Evolutionary conservation across 177 flowering plant genomes (phyloP).

Genomic region (Telopea speciosissima): DNA sequence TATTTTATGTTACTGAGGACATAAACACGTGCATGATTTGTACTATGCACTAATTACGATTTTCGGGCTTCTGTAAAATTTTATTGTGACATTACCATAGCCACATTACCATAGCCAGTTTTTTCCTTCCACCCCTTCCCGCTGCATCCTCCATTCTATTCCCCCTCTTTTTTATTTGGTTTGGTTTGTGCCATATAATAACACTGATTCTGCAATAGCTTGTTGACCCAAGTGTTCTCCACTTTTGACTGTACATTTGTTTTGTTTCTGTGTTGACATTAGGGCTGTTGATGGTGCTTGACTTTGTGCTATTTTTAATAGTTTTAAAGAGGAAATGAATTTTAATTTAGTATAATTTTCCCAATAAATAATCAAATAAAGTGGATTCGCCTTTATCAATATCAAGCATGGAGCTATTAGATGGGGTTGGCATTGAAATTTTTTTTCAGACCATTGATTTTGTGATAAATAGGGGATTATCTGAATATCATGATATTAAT

Average conservation of each 20-base stretch:
- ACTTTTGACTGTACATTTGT: background rate
- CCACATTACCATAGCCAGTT: background rate
- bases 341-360: too few relatives aligned
- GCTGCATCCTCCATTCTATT: background rate
- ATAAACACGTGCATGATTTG: background rate
- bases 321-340: background rate
- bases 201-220: background rate
- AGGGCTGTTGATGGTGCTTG: background rate
- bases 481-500: too few relatives aligned
- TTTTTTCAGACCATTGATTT: background rate
- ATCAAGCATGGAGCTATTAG: background rate
- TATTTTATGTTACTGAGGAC: background rate
- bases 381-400: background rate
- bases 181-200: background rate
- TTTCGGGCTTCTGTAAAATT: background rate
- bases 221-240: background rate
- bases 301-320: background rate
- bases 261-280: background rate
- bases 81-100: background rate
- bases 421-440: background rate
- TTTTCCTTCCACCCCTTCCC: too few relatives aligned
- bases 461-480: too few relatives aligned
- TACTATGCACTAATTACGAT: background rate
- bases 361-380: too few relatives aligned
- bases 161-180: background rate